Evolutionary conservation across 306 rosid species (phyloP), one percentile per base, ranked within the genome.

Genomic region (Prunus salicina): DNA sequence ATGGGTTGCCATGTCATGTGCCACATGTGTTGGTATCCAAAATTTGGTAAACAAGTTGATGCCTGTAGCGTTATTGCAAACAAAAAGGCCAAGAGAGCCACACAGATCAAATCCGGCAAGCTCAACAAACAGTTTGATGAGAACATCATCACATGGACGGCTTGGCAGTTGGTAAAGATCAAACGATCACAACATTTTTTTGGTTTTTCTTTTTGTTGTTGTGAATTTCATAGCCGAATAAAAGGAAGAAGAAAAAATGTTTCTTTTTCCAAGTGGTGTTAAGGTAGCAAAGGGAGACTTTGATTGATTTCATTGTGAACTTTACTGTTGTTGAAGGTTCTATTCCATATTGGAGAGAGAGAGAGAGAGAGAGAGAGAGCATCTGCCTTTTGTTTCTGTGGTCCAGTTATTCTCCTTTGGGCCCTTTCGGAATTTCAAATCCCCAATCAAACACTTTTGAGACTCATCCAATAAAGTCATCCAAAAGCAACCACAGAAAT

Each of bases 401-500:
- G 84, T 79, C 87, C 84, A 67, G 3, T 58, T 73, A 43, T 46
- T 65, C 49, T 43, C 41, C 9, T 61, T 56, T 55, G 12, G 55
- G 32, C 24, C 7, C 11, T 53, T 10, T 55, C 24, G 60, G 58
- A 64, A 60, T 67, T 84, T 65, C 76, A 70, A 82, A 64, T 34
- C 73, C 60, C 70, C 14, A 82, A 76, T 65, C 78, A 81, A 78
- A 50, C 41, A 69, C 87, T 78, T 74, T 73, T 2, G 45, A 67
- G 82, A 71, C 67, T 75, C 77, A 45, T 56, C 18, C 76, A 73
- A 75, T 58, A 83, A 86, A 84, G 87, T 79, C 61, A 76, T 45
- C 49, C 19, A 78, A 80, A 90, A 82, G 88, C 85, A 77, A 60
- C 81, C 86, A 25, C 45, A 69, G n/a, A 56, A 58, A 73, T 76